Base-by-base conservation (phyloP, 345 rosid species). In the Cardiospermum halicacabum region DNA sequence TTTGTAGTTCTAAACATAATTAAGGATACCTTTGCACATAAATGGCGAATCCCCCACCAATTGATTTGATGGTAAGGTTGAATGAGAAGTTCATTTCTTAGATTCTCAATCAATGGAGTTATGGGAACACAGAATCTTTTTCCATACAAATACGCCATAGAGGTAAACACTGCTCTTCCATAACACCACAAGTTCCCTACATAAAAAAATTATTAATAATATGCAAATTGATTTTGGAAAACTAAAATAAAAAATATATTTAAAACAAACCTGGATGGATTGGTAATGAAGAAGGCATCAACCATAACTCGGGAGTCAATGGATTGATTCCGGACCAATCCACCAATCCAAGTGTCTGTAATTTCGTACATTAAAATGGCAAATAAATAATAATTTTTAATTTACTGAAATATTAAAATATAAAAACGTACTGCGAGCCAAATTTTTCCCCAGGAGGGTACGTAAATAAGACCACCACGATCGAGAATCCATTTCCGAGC, bases 371-470 rank as follows among this genome's bases (percentile, higher is more conserved):
- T n/a, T n/a, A n/a, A n/a, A n/a, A n/a, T n/a, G n/a, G n/a, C n/a
- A n/a, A n/a, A n/a, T n/a, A n/a, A n/a, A n/a, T n/a, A n/a, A n/a
- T n/a, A n/a, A n/a, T n/a, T n/a, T n/a, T n/a, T n/a, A n/a, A n/a
- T n/a, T n/a, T n/a, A n/a, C n/a, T n/a, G n/a, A n/a, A n/a, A n/a
- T n/a, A n/a, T n/a, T n/a, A n/a, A n/a, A 37, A 9, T 2, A 34
- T 2, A 1, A 34, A 34, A 40, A 40, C 5, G 9, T 69, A 75
- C 80, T 65, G 82, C 72, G 49, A 78, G 82, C 80, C 80, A 78
- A 11, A 76, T 65, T 70, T 78, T 78, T 4, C 79, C 82, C 82
- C 77, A 78, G 62, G 74, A 71, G 19, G 82, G 79, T 40, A 75
- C 71, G 47, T 18, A 45, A 6, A 74, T 72, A 25, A 60, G 74